Evolutionary conservation across 108 stramenopile genomes (phyloP), one percentile per base, ranked within the genome.

Genomic region (Parmales sp.): DNA sequence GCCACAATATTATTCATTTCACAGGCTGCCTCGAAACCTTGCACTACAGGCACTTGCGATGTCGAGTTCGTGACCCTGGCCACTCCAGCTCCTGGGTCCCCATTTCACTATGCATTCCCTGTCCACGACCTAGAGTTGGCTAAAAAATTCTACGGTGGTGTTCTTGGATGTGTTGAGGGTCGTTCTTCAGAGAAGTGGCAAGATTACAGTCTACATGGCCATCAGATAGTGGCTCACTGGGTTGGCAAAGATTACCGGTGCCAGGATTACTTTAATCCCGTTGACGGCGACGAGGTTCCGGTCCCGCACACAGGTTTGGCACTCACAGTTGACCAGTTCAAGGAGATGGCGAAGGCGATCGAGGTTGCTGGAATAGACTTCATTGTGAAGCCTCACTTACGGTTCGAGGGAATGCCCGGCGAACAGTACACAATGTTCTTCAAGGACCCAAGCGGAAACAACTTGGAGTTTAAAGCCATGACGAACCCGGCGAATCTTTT

Each of bases 391-490:
- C 97, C 97, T 7, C 91, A 94, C 75, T 71, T 93, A 43, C 76
- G 97, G 13, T 98, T 98, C 69, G 50, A 93, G 71, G 96, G 88
- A 28, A 67, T 76, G 63, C 91, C 95, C 41, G 98, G 98, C 6
- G 98, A 98, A 46, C 98, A 98, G 64, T 92, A 81, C 84, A 84
- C 86, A 11, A 83, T 87, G 83, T 87, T 86, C 70, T 84, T 85
- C 69, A 78, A 84, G 64, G 92, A 95, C 70, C 94, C 92, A 0
- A 80, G 79, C 22, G 94, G 94, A 22, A 99, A 99, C 72, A 95
- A 95, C 66, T 80, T 99, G 5, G 98, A 98, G 78, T 97, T 98
- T 76, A 98, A 98, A 70, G 93, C 94, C 39, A 97, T 98, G 95
- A 90, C 93, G 6, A 82, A 87, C 31, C 83, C 84, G 25, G 90